Percentiles rank a stretch among this genome's conserved stretches.
These are phyloP conservation scores for Microdochium nivale DNA, from an alignment of 2,329 filamentous ascomycete genomes.

Conservation along the genomic window DNA sequence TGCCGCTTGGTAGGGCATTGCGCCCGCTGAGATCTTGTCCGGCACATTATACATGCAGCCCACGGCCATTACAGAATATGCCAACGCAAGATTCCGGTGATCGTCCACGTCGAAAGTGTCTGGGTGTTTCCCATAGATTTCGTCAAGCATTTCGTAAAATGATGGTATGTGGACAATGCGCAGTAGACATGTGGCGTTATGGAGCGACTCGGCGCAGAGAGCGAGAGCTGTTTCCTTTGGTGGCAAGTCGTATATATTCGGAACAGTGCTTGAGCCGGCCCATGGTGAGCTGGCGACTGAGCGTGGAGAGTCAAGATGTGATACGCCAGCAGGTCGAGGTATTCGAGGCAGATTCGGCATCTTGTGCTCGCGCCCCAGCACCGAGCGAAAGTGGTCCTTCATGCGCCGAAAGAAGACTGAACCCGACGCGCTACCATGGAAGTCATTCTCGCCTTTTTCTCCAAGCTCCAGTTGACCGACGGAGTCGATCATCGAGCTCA, in stretches of 20 bases:
- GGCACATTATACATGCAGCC: constrained; percentile 46
- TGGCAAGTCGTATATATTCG: constrained; percentile 60
- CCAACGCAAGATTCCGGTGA: constrained; percentile 47
- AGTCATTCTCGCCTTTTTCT: constrained; percentile 88
- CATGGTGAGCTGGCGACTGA: constrained; percentile 56
- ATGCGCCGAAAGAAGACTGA: constrained; percentile 81
- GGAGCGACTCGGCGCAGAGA: constrained; percentile 27
- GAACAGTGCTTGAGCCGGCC: constrained; percentile 33
- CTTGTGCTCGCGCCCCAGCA: constrained; percentile 58
- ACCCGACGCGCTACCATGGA: constrained; percentile 87
- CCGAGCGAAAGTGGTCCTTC: constrained; percentile 75
- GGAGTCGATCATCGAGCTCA: constrained; percentile 92
- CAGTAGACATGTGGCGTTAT: constrained; percentile 29
- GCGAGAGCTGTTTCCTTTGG: constrained; percentile 43
- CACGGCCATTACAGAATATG: constrained; percentile 52
- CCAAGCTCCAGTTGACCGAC: constrained; percentile 87
- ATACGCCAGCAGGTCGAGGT: constrained; percentile 38
- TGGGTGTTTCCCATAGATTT: constrained; percentile 53
- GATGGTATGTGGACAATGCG: constrained; percentile 63
- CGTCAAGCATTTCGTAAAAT: constrained; percentile 60
- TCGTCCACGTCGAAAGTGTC: constrained; percentile 48
- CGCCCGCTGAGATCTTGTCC: constrained; percentile 12
- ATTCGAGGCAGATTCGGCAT: constrained; percentile 48
- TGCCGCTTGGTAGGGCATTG: constrained; percentile 26
- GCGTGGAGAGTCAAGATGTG: constrained; percentile 61